phyloP scores from a whole-genome alignment of 2,329 filamentous ascomycete species.

The Escovopsis sp. region DNA sequence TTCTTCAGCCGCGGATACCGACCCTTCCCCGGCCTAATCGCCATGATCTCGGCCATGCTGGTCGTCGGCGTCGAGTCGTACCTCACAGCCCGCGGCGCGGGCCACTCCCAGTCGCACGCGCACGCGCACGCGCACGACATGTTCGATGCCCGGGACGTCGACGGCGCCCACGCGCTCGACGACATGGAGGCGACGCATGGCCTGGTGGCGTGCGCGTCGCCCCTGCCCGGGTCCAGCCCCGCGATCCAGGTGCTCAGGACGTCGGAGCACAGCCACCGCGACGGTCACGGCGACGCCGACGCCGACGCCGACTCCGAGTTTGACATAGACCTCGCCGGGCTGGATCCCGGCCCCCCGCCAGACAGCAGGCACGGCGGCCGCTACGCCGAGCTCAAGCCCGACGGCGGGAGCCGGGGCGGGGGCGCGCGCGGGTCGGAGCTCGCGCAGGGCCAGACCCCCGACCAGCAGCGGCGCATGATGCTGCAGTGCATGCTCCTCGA shows the following conservation, averaged over 20 bases:
- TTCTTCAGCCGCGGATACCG: slow-evolving; percentile 70
- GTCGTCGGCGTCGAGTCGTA: slow-evolving; percentile 84
- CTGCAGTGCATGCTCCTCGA: slow-evolving; percentile 69
- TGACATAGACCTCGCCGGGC: slow-evolving; percentile 46
- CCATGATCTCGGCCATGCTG: slow-evolving; percentile 66
- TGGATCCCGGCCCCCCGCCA: slow-evolving; percentile 27
- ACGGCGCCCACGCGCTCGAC: slow-evolving; percentile 22
- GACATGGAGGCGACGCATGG: slow-evolving; percentile 38
- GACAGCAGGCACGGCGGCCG: slow-evolving; percentile 13
- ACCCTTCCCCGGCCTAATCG: slow-evolving; percentile 66
- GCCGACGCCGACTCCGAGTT: slow-evolving; percentile 39
- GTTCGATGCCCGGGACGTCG: slow-evolving; percentile 30
- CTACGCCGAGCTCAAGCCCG: slow-evolving; percentile 18
- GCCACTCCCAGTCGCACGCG: slow-evolving; percentile 44
- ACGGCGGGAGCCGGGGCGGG: neutral
- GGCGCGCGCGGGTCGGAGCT: slow-evolving; percentile 6
- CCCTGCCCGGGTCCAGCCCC: slow-evolving; percentile 40
- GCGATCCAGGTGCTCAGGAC: slow-evolving; percentile 14
- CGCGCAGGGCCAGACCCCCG: slow-evolving; percentile 22
- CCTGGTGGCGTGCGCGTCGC: slow-evolving; percentile 43
- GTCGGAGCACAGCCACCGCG: slow-evolving; percentile 11
- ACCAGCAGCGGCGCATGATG: slow-evolving; percentile 52
- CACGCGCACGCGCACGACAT: slow-evolving; percentile 31
- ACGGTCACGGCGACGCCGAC: slow-evolving; percentile 20
- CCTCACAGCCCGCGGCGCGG: slow-evolving; percentile 56